Percentiles rank a stretch among this genome's conserved stretches.
Conservation (phyloP, 2,329 filamentous ascomycete species). For the Colletotrichum chlorophyti region DNA sequence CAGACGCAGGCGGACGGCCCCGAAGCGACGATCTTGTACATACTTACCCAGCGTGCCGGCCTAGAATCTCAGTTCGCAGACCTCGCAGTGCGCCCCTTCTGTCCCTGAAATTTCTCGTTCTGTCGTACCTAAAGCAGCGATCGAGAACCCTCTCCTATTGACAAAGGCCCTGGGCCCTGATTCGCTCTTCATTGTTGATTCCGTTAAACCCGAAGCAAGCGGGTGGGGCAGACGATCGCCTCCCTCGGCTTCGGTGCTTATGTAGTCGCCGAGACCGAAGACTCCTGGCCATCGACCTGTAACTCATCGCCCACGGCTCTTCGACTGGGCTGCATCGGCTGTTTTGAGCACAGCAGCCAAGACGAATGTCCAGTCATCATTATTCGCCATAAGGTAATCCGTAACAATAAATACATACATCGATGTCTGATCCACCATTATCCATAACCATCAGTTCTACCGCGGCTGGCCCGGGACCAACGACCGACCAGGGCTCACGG, state of each 20-base stretch:
- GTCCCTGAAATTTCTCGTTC: no score
- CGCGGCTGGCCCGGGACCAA: background rate
- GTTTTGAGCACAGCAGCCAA: background rate
- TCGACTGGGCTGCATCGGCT: background rate
- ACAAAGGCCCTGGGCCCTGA: background rate
- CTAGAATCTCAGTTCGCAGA: no score
- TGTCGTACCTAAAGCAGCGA: no score
- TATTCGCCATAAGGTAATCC: no score
- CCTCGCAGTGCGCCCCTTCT: no score
- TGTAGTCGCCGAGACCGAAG: slow-evolving; percentile 1
- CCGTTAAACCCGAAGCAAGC: background rate
- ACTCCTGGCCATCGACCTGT: slow-evolving; percentile 1
- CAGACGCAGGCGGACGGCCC: slow-evolving; percentile 6
- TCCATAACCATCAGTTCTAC: background rate
- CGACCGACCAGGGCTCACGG: background rate
- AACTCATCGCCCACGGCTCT: background rate
- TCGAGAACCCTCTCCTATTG: background rate
- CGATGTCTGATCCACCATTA: background rate
- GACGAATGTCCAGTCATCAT: no score
- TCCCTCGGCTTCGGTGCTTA: background rate
- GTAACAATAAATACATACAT: no score
- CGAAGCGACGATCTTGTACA: no score
- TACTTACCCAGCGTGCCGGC: no score
- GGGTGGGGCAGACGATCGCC: background rate
- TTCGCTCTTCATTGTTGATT: background rate